Conservation (phyloP, 805 yeast genomes). For the Clavispora asparagi region DNA sequence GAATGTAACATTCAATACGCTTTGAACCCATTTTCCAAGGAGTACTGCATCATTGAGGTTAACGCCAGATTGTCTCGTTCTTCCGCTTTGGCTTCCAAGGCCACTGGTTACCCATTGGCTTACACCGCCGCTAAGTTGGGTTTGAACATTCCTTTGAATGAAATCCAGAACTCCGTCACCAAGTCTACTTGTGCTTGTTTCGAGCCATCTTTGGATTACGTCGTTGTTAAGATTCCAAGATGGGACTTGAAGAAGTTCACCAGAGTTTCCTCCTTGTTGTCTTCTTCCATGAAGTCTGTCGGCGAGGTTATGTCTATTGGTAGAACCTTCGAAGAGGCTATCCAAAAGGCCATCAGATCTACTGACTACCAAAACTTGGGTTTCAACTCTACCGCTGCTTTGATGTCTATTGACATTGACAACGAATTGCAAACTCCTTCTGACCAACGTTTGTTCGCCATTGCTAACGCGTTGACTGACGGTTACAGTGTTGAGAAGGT, state of each 20-base stretch:
- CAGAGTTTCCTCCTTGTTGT: constrained; percentile 79
- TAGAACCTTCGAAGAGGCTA: constrained; percentile 93
- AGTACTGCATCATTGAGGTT: constrained; percentile 94
- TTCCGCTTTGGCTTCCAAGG: constrained; percentile 96
- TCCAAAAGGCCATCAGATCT: constrained; percentile 95
- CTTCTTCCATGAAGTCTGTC: constrained; percentile 95
- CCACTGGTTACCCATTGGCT: constrained; percentile 98
- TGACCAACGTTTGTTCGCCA: constrained; percentile 94
- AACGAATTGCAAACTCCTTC: constrained; percentile 91
- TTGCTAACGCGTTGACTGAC: constrained; percentile 86
- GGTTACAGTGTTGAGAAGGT: constrained; percentile 91
- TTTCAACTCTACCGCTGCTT: constrained; percentile 76
- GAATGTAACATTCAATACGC: constrained; percentile 99
- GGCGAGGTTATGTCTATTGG: constrained; percentile 99
- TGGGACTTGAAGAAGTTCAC: constrained; percentile 97
- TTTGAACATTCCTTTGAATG: constrained; percentile 89
- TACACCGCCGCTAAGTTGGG: constrained; percentile 98
- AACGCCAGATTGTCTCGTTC: constrained; percentile 96
- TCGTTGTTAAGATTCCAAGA: constrained; percentile 96
- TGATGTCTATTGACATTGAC: constrained; percentile 90
- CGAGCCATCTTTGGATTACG: constrained; percentile 94
- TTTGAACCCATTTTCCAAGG: constrained; percentile 87
- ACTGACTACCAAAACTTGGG: constrained; percentile 96
- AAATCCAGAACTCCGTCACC: constrained; percentile 93
- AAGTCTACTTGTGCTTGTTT: constrained; percentile 94